Base-by-base conservation (phyloP, 2,329 filamentous ascomycete species). In the Pseudocercospora vitis region DNA sequence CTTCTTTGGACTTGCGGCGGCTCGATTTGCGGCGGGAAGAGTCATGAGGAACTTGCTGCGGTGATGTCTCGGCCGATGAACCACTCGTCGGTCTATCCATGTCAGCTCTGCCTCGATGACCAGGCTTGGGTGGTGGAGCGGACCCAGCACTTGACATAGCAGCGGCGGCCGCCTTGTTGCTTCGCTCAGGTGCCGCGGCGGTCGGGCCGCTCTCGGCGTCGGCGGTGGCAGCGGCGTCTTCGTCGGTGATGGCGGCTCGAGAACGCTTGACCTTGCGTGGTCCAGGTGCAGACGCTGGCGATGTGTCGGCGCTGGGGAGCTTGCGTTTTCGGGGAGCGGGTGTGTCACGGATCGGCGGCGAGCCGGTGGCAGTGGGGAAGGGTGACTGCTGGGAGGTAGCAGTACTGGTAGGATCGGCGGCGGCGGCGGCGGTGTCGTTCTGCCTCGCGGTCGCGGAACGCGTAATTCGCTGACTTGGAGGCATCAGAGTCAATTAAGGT, bases 131-230 rank as follows among this genome's bases (percentile, higher is more conserved):
- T 47, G 53, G 55, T 29, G 40, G 37, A 53, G 47, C 81, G 64
- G 81, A 91, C 87, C 83, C 83, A 73, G 81, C 80, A 72, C 81
- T 84, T 68, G 88, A 89, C 88, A 91, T 92, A 69, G 78, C 80
- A 70, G 78, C 78, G 67, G 74, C 37, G 48, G 56, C 55, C 42
- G 60, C 63, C 56, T 59, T 65, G 48, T 72, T 68, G 67, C 78
- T 73, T 85, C 87, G 67, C 79, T 81, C 72, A 82, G 87, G 75
- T 60, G 76, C 71, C 45, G 76, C 68, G 59, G 64, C 70, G 65
- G 70, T 62, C 62, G 64, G 46, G 32, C 46, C 46, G 31, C 29
- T 33, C 44, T 52, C 53, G 45, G 47, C 44, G 16, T 45, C 23
- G 19, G 48, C 21, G 37, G 47, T 64, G 58, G 39, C 70, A 72